Evolutionary conservation across 257 asterid species (phyloP).

Genomic region (Plantago ovata): DNA sequence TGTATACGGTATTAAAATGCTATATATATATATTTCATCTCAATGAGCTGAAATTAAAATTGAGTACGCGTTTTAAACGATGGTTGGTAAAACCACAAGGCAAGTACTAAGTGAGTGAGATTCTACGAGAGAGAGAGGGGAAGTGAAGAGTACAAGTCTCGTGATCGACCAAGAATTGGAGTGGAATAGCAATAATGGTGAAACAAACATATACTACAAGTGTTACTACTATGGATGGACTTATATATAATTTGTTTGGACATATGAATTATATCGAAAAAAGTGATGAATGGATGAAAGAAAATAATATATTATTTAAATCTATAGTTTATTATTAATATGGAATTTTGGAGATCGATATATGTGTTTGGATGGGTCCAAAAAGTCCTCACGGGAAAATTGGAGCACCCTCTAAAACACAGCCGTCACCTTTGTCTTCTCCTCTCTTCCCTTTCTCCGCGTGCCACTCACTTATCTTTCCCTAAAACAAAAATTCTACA

Average conservation of each 20-base stretch:
- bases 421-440: slow-evolving; percentile 65
- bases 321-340: slow-evolving; percentile 27
- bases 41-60: no score
- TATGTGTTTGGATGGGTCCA: slow-evolving; percentile 47
- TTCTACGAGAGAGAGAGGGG: slow-evolving; percentile 10
- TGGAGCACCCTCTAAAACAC: slow-evolving; percentile 71
- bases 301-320: slow-evolving; percentile 19
- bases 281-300: slow-evolving; percentile 39
- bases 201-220: no score
- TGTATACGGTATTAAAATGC: no score
- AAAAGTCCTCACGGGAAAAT: slow-evolving; percentile 89
- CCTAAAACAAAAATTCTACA: no score
- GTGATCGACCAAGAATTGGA: slow-evolving; percentile 45
- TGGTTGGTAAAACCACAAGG: no score
- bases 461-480: slow-evolving; percentile 29
- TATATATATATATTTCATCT: no score
- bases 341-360: slow-evolving; percentile 23
- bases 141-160: slow-evolving; percentile 27
- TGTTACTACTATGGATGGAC: slow-evolving; percentile 28
- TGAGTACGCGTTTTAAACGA: no score
- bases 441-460: slow-evolving; percentile 48
- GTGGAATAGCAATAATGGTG: slow-evolving; percentile 19
- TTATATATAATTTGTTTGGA: slow-evolving; percentile 28
- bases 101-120: no score
- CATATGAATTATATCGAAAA: slow-evolving; percentile 36